Percentiles rank a stretch among this genome's conserved stretches.
phyloP scores from a whole-genome alignment of 108 stramenopile genomes.

The Fistulifera solaris region DNA sequence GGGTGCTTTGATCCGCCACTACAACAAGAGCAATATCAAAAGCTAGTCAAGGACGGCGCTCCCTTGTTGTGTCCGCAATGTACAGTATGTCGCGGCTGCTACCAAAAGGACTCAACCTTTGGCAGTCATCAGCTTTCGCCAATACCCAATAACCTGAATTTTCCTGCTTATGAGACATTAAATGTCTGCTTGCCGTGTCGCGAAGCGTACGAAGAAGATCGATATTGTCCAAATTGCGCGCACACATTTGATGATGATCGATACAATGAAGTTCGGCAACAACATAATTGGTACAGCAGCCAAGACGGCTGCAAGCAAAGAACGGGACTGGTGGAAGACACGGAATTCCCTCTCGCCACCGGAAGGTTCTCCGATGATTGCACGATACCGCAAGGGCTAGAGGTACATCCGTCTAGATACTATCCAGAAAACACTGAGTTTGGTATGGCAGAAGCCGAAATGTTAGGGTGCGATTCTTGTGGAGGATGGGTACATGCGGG shows the following conservation, averaged over 20 bases:
- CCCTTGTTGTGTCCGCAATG: slow-evolving; percentile 33
- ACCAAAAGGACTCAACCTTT: slow-evolving; percentile 43
- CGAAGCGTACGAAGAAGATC: slow-evolving; percentile 28
- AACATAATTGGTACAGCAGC: no score
- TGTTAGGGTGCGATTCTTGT: slow-evolving; percentile 68
- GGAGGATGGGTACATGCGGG: slow-evolving; percentile 71
- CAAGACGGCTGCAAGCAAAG: slow-evolving; percentile 14
- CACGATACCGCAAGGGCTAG: slow-evolving; percentile 20
- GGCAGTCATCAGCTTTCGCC: slow-evolving; percentile 22
- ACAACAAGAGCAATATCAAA: slow-evolving; percentile 21
- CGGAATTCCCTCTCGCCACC: background rate
- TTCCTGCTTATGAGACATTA: slow-evolving; percentile 18
- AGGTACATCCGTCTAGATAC: slow-evolving; percentile 40
- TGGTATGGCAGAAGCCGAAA: slow-evolving; percentile 55
- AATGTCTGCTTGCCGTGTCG: slow-evolving; percentile 44
- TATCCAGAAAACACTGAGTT: slow-evolving; percentile 42
- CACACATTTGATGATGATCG: slow-evolving; percentile 49
- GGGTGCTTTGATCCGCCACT: slow-evolving; percentile 47
- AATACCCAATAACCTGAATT: slow-evolving; percentile 27
- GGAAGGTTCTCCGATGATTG: slow-evolving; percentile 3
- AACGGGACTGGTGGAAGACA: slow-evolving; percentile 20
- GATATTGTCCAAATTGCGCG: slow-evolving; percentile 53
- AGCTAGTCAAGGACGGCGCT: slow-evolving; percentile 14
- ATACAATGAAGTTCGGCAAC: slow-evolving; percentile 17
- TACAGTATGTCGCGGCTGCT: slow-evolving; percentile 40